A percentile compares a stretch with the other conserved stretches of the same genome.
Evolutionary conservation across 805 yeast genomes (phyloP).

Genomic region (Nakazawaea laoshanensis): DNA sequence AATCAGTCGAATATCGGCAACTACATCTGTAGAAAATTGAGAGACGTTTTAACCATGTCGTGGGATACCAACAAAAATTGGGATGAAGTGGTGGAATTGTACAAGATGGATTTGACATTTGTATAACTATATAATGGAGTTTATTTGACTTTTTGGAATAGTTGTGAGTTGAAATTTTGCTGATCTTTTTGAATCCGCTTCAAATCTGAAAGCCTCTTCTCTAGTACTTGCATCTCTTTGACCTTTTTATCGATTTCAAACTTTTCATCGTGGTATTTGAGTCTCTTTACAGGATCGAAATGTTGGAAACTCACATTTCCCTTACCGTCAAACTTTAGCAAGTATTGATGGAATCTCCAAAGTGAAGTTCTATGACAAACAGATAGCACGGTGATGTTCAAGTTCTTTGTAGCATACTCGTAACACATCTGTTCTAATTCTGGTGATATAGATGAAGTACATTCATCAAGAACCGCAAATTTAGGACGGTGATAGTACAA

Average conservation of each 20-base stretch:
- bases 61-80: slow-evolving; percentile 49
- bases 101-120: slow-evolving; percentile 36
- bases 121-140: slow-evolving; percentile 26
- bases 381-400: slow-evolving; percentile 76
- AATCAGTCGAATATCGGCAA: slow-evolving; percentile 34
- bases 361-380: slow-evolving; percentile 90
- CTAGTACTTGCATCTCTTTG: slow-evolving; percentile 61
- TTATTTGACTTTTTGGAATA: slow-evolving; percentile 1
- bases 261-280: slow-evolving; percentile 72
- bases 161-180: slow-evolving; percentile 7
- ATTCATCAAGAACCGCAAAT: slow-evolving; percentile 92
- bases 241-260: slow-evolving; percentile 58
- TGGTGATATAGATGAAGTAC: slow-evolving; percentile 90
- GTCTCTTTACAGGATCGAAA: slow-evolving; percentile 66
- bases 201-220: slow-evolving; percentile 59
- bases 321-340: slow-evolving; percentile 80
- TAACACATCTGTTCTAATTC: slow-evolving; percentile 89
- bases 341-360: slow-evolving; percentile 84
- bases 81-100: slow-evolving; percentile 34
- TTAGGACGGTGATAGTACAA: slow-evolving; percentile 85
- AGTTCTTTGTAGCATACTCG: slow-evolving; percentile 58
- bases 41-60: slow-evolving; percentile 38
- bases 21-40: slow-evolving; percentile 33
- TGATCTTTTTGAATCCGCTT: slow-evolving; percentile 18
- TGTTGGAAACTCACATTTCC: slow-evolving; percentile 35